These are phyloP conservation scores for Pholiota conissans DNA, from an alignment of 768 basidiomycete genomes.

Conservation along the genomic window DNA sequence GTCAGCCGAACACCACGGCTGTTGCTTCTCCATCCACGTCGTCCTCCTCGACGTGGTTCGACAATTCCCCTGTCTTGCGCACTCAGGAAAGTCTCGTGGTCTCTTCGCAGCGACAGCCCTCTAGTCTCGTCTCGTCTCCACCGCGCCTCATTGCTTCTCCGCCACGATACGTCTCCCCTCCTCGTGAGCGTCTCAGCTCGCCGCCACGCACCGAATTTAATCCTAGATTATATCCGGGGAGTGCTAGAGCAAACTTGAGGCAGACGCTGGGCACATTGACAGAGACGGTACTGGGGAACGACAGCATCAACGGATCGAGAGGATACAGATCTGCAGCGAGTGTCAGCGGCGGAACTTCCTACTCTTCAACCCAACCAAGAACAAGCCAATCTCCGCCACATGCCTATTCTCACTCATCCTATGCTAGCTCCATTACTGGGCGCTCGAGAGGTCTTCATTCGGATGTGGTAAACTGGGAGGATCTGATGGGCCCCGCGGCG, in stretches of 20 bases:
- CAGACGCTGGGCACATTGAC: constrained; percentile 4
- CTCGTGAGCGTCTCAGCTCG: background rate
- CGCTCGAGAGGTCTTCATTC: constrained; percentile 2
- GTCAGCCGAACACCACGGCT: background rate
- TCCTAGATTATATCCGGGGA: constrained; percentile 26
- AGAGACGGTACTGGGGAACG: background rate
- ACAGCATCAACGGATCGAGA: background rate
- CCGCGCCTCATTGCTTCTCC: background rate
- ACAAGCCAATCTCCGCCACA: background rate
- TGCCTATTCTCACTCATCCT: background rate
- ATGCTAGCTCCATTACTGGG: background rate
- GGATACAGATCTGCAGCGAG: background rate
- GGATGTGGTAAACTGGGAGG: constrained; percentile 17
- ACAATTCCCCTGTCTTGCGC: background rate
- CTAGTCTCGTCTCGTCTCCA: background rate
- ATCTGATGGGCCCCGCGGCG: constrained; percentile 10
- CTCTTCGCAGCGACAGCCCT: no score
- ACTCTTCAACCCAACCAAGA: background rate
- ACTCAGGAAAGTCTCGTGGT: background rate
- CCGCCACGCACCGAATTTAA: constrained; percentile 19
- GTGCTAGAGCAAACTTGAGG: constrained; percentile 20
- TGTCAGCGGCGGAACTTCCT: constrained; percentile 1
- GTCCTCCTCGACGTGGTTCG: background rate
- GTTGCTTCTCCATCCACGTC: background rate
- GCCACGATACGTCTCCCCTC: background rate